These are phyloP conservation scores for Macroventuria anomochaeta DNA, from an alignment of 2,329 filamentous ascomycete genomes.

Conservation along the genomic window DNA sequence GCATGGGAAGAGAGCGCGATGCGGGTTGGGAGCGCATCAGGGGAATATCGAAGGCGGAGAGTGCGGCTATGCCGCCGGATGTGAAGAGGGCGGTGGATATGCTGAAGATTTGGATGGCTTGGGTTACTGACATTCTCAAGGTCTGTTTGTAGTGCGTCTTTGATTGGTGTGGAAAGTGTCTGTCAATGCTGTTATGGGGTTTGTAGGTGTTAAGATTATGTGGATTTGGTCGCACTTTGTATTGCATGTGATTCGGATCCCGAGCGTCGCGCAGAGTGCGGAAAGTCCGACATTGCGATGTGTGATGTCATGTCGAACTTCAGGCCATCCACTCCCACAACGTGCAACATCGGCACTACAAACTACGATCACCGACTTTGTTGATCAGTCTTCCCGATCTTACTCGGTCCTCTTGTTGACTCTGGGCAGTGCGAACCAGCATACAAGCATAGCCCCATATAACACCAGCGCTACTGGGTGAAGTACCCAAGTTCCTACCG, in stretches of 20 bases:
- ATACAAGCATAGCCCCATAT: conserved; percentile 69
- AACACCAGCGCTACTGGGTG: conserved; percentile 70
- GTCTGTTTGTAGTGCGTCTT: not conserved
- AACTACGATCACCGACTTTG: not conserved
- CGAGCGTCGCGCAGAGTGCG: conserved; percentile 10
- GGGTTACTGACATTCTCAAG: conserved; percentile 16
- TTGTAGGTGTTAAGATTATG: not conserved
- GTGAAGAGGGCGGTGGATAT: conserved; percentile 43
- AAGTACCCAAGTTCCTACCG: conserved; percentile 67
- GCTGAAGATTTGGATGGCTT: conserved; percentile 34
- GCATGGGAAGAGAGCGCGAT: conserved; percentile 47
- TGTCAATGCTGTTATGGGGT: too few species aligned
- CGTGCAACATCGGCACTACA: not conserved
- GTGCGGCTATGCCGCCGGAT: conserved; percentile 44
- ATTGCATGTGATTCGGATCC: conserved; percentile 4
- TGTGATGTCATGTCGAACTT: conserved; percentile 16
- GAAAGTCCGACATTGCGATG: conserved; percentile 5
- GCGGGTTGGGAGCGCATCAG: conserved; percentile 44
- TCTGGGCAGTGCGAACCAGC: conserved; percentile 67
- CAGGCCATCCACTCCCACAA: conserved; percentile 3
- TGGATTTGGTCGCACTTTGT: not conserved
- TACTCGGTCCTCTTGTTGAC: conserved; percentile 67
- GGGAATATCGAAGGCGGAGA: conserved; percentile 45
- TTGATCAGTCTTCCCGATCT: not conserved
- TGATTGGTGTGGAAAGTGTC: not conserved